Evolutionary conservation across 345 rosid species (phyloP), one percentile per base, ranked within the genome.

Genomic region (Brassica rapa): DNA sequence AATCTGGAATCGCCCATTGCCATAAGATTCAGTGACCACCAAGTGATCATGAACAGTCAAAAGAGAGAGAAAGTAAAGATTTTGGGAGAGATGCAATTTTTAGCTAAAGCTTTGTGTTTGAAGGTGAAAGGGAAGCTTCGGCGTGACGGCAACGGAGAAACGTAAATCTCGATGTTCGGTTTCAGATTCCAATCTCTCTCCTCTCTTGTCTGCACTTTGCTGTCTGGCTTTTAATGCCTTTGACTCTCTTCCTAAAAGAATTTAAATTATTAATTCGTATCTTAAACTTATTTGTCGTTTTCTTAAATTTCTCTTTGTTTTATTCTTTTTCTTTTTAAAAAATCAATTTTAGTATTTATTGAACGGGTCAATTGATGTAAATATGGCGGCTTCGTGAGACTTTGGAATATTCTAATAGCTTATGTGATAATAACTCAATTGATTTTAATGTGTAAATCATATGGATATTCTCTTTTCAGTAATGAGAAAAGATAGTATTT

Each of bases 101-200:
- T 8, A n/a, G 68, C 65, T 66, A 32, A 75, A 76, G 62, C 63
- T 29, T 49, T n/a, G n/a, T n/a, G n/a, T n/a, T n/a, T n/a, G n/a
- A n/a, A n/a, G n/a, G n/a, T n/a, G n/a, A n/a, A n/a, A n/a, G n/a
- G n/a, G n/a, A n/a, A n/a, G 75, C 78, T 79, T 73, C 82, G 75
- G 66, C 82, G 82, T 79, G 65, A 73, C 74, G 78, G 70, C 23
- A 73, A 73, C 78, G 82, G 78, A 74, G 82, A 79, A 74, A 79
- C 82, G 82, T 79, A 74, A n/a, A n/a, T n/a, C n/a, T 79, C 82
- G 78, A 79, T 68, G 78, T 33, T 73, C 74, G 62, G 82, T 79
- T 73, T 74, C 78, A 79, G 78, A 73, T 60, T 68, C 74, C 74
- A 35, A 66, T 25, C 27, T 25, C 27, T 25, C 27, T 25, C 68